A percentile compares a stretch with the other conserved stretches of the same genome.
These are phyloP conservation scores for Talaromyces sp. DNA, from an alignment of 2,329 filamentous ascomycete species.

Conservation along the genomic window DNA sequence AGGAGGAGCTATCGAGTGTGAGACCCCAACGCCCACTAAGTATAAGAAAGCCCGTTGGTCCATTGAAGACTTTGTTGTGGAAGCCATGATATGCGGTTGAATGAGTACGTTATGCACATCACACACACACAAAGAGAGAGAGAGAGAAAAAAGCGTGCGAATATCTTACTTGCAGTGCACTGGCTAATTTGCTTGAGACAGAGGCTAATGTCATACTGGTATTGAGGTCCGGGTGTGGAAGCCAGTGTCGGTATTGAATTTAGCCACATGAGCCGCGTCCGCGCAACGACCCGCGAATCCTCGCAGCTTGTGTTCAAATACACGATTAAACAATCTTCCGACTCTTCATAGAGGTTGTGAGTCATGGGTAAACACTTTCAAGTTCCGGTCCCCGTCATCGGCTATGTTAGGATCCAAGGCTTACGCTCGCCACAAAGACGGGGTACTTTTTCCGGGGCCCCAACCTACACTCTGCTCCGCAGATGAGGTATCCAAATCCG, in stretches of 20 bases:
- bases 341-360: not conserved
- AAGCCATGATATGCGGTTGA: not conserved
- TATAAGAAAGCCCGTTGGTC: slow-evolving; percentile 25
- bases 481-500: not conserved
- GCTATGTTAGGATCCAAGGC: not conserved
- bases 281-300: not conserved
- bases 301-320: not conserved
- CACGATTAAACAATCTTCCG: not conserved
- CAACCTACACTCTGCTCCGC: not conserved
- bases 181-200: not conserved
- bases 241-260: not conserved
- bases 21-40: slow-evolving; percentile 40
- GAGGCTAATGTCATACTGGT: not conserved
- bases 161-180: not conserved
- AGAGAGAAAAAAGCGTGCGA: not conserved
- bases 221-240: not conserved
- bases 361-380: not conserved
- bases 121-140: not conserved
- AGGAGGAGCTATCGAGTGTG: slow-evolving; percentile 40
- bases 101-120: not conserved
- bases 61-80: not conserved
- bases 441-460: not conserved
- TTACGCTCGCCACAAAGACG: not conserved
- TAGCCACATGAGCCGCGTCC: not conserved
- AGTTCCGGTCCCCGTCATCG: not conserved